A percentile compares a stretch with the other conserved stretches of the same genome.
These are phyloP conservation scores for Ceratobasidium sp. DNA, from an alignment of 1,284 basidiomycete genomes.

Conservation along the genomic window DNA sequence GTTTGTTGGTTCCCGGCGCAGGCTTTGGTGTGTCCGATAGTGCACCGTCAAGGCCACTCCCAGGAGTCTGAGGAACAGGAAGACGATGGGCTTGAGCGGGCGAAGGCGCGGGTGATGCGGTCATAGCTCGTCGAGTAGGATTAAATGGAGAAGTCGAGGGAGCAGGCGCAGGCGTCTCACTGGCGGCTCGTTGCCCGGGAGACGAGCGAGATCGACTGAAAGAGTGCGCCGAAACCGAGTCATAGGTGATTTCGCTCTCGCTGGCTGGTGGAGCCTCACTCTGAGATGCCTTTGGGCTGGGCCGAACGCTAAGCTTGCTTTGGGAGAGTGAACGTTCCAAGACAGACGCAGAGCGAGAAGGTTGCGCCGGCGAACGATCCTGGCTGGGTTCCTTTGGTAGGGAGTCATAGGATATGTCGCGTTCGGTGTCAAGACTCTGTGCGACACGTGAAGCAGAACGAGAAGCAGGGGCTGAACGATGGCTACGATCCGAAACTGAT, in stretches of 20 bases:
- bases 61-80: constrained; percentile 35
- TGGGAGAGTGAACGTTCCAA: constrained; percentile 24
- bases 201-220: constrained; percentile 16
- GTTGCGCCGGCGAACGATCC: constrained; percentile 2
- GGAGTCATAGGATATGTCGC: constrained; percentile 36
- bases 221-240: constrained; percentile 27
- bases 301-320: constrained; percentile 16
- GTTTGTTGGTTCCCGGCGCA: constrained; percentile 9
- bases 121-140: constrained; percentile 9
- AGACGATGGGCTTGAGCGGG: constrained; percentile 8
- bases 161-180: constrained; percentile 4
- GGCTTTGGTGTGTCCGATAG: neutral
- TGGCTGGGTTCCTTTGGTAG: constrained; percentile 21
- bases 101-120: constrained; percentile 17
- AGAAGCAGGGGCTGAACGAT: constrained; percentile 7
- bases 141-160: neutral
- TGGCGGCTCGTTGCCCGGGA: neutral
- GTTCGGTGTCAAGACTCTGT: constrained; percentile 17
- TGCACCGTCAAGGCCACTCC: constrained; percentile 8
- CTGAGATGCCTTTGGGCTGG: constrained; percentile 18
- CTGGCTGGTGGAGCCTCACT: constrained; percentile 21
- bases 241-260: constrained; percentile 36
- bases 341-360: neutral
- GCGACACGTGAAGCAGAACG: constrained; percentile 21
- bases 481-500: constrained; percentile 32